Percentiles rank a stretch among this genome's conserved stretches.
These are phyloP conservation scores for Homolaphlyctis polyrhiza DNA, from an alignment of 371 early-diverging fungal genomes.

Conservation along the genomic window DNA sequence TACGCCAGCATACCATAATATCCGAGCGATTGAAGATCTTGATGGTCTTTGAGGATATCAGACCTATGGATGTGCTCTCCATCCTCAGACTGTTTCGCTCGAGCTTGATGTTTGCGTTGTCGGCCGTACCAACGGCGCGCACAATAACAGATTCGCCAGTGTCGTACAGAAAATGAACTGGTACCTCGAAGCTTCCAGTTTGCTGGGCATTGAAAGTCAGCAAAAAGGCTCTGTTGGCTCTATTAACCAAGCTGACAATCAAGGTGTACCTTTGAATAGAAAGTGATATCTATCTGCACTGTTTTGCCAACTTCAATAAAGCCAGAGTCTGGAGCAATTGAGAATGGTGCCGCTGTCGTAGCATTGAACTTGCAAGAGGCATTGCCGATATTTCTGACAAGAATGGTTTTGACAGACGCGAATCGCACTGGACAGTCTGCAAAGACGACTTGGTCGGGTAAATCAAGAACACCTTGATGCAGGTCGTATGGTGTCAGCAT, in stretches of 20 bases:
- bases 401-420: slow-evolving; percentile 24
- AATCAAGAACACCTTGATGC: slow-evolving; percentile 41
- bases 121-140: slow-evolving; percentile 29
- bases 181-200: slow-evolving; percentile 26
- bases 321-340: slow-evolving; percentile 21
- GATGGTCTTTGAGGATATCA: slow-evolving; percentile 30
- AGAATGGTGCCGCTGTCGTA: slow-evolving; percentile 25
- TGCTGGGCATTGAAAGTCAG: slow-evolving; percentile 14
- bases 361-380: slow-evolving; percentile 31
- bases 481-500: no score
- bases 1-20: slow-evolving; percentile 28
- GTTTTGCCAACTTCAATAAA: slow-evolving; percentile 24
- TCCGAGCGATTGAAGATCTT: slow-evolving; percentile 38
- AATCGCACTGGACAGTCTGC: slow-evolving; percentile 37
- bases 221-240: slow-evolving; percentile 13
- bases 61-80: slow-evolving; percentile 41
- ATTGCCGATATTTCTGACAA: slow-evolving; percentile 51
- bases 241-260: neutral
- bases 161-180: slow-evolving; percentile 31
- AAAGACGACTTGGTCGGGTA: slow-evolving; percentile 43
- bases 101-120: slow-evolving; percentile 38
- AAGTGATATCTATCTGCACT: slow-evolving; percentile 41
- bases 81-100: slow-evolving; percentile 35
- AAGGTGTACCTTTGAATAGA: slow-evolving; percentile 22
- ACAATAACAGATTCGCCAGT: slow-evolving; percentile 36